Conservation (phyloP, 106 monocot genomes). For the Agapanthus africanus region DNA sequence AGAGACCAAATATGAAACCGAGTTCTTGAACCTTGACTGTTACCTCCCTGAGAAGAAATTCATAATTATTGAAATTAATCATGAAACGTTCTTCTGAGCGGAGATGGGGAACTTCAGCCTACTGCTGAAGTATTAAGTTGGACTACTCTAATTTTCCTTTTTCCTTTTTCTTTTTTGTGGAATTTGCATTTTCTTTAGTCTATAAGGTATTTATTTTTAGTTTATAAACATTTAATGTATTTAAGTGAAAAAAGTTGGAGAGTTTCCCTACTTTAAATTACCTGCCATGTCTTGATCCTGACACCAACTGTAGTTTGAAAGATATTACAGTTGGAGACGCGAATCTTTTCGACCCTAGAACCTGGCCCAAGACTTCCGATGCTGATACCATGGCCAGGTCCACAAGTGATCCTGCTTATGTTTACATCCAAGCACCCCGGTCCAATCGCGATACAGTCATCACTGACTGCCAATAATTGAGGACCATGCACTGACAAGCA, state of each 20-base stretch:
- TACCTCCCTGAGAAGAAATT: not conserved
- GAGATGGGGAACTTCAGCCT: no score
- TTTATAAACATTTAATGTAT: not conserved
- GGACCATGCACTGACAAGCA: not conserved
- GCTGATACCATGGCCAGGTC: conserved; percentile 17
- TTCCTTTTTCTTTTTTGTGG: no score
- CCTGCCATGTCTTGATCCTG: conserved; percentile 22
- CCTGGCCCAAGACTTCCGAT: no score
- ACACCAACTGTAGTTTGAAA: conserved; percentile 10
- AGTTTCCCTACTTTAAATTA: no score
- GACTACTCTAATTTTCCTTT: no score
- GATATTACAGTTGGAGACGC: conserved; percentile 4
- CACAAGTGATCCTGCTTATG: conserved; percentile 13
- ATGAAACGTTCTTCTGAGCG: no score
- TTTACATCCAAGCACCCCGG: conserved; percentile 8
- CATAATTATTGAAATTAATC: no score
- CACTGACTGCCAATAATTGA: conserved; percentile 13
- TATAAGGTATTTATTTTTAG: no score
- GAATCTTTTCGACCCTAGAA: conserved; percentile 9
- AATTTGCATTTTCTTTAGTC: no score
- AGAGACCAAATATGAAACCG: no score
- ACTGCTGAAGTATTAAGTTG: no score
- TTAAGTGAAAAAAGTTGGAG: not conserved
- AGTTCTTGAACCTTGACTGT: no score
- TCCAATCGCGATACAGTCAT: conserved; percentile 13